Percentiles rank a stretch among this genome's conserved stretches.
Conservation (phyloP, 1,139 yeast species). For the Yamadazyma atlantica region DNA sequence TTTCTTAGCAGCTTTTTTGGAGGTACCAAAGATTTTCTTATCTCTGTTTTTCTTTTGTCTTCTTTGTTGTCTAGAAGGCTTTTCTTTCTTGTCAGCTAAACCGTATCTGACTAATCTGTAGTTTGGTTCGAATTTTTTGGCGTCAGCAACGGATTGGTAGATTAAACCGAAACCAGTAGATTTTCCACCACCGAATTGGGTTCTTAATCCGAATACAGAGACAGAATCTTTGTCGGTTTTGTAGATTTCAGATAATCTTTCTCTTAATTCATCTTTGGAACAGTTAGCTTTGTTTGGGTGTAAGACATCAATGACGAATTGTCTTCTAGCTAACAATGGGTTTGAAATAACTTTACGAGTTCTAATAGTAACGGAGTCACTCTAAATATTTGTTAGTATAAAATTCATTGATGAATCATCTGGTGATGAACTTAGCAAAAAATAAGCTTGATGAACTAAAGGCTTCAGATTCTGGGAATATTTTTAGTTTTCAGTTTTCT, state of each 20-base stretch:
- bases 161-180: conserved; percentile 99
- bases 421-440: too few relatives aligned
- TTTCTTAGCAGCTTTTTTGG: conserved; percentile 90
- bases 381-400: conserved; percentile 51
- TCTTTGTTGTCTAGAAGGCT: conserved; percentile 99
- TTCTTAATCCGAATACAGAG: conserved; percentile 98
- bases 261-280: conserved; percentile 99
- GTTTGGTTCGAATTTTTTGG: conserved; percentile 98
- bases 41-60: conserved; percentile 99
- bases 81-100: conserved; percentile 92
- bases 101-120: conserved; percentile 99
- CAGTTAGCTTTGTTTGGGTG: conserved; percentile 99
- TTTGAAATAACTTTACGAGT: conserved; percentile 99
- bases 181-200: conserved; percentile 99
- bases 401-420: too few relatives aligned
- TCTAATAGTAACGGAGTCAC: conserved; percentile 99
- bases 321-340: conserved; percentile 99
- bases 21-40: conserved; percentile 98
- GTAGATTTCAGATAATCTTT: conserved; percentile 94
- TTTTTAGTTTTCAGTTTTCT: too few relatives aligned
- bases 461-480: too few relatives aligned
- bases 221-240: conserved; percentile 98
- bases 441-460: too few relatives aligned
- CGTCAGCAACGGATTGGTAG: conserved; percentile 97
- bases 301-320: conserved; percentile 98